Base-by-base conservation (phyloP, 2,329 filamentous ascomycete genomes). In the Aspergillus awamori region DNA sequence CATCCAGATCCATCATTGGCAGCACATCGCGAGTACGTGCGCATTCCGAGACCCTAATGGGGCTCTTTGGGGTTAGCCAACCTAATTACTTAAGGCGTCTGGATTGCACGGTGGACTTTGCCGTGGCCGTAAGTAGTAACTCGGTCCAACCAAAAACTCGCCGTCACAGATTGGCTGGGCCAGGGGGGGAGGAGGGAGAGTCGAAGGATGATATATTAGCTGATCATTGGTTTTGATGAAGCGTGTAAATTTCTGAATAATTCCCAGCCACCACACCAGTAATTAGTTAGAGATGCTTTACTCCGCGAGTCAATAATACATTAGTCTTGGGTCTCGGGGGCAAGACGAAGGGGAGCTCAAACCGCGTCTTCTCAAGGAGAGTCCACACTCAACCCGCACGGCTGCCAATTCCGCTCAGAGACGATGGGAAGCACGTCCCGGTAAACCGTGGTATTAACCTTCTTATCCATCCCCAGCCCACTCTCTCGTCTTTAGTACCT, bases 11-110 rank as follows among this genome's bases (percentile, higher is more conserved):
- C 30, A 24, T 33, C 24, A 56, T 56, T 56, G 53, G 53, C 53
- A 56, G 53, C 43, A 22, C 11, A 39, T 20, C 24, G n/a, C 26
- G 53, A 22, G 53, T 56, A 56, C 53, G 53, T 56, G 53, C 53
- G 39, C 53, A 43, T 45, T 55, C 39, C 53, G 53, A 36, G 53
- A 56, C 53, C 53, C 53, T 56, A 56, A 56, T 56, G 39, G 53
- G 53, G 53, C 24, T 54, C 22, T 54, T 39, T 8, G 24, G 38
- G 36, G 38, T 26, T 24, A 33, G 4, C 39, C n/a, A 56, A 56
- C 24, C 36, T 30, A 36, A 22, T 45, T 51, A 51, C 47, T 28
- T 33, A 11, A 51, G n/a, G 33, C n/a, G 15, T 17, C 22, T 49
- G 22, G 45, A 49, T 13, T 13, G 33, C 33, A 36, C 33, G 33